Evolutionary conservation across 2,329 filamentous ascomycete species (phyloP).

Genomic region (Aspergillus hiratsukae): DNA sequence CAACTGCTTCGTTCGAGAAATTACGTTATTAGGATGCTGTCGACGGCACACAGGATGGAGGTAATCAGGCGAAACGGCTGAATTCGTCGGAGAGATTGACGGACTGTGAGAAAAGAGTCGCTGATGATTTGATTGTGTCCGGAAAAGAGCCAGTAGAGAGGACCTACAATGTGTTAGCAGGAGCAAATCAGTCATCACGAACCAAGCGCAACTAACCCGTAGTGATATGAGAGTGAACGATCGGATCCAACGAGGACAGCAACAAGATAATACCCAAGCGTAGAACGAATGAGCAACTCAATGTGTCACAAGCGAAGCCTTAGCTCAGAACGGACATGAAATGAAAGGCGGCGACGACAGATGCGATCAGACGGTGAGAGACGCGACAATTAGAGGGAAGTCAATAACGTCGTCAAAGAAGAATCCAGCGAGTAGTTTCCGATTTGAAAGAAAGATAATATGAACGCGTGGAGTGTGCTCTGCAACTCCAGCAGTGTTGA

Average conservation of each 20-base stretch:
- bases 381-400: conserved; percentile 7
- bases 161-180: not conserved
- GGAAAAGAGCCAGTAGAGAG: not conserved
- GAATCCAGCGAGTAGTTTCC: conserved; percentile 1
- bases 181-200: not conserved
- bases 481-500: not conserved
- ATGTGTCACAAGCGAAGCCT: conserved; percentile 8
- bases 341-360: conserved; percentile 17
- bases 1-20: conserved; percentile 20
- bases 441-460: conserved; percentile 5
- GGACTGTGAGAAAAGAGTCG: not conserved
- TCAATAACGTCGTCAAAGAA: not conserved
- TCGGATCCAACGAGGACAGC: conserved; percentile 1
- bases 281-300: conserved; percentile 16
- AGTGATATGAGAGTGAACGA: conserved; percentile 9
- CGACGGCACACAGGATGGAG: conserved; percentile 10
- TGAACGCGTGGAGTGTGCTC: not conserved
- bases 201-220: conserved; percentile 5
- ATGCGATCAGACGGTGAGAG: conserved; percentile 21
- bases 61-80: conserved; percentile 10
- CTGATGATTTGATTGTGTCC: not conserved
- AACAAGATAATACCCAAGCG: conserved; percentile 13
- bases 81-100: not conserved
- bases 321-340: conserved; percentile 4
- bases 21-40: conserved; percentile 30